Conservation (phyloP, 78 protist species). For the slime mould (Dictyostelium discoideum) region DNA sequence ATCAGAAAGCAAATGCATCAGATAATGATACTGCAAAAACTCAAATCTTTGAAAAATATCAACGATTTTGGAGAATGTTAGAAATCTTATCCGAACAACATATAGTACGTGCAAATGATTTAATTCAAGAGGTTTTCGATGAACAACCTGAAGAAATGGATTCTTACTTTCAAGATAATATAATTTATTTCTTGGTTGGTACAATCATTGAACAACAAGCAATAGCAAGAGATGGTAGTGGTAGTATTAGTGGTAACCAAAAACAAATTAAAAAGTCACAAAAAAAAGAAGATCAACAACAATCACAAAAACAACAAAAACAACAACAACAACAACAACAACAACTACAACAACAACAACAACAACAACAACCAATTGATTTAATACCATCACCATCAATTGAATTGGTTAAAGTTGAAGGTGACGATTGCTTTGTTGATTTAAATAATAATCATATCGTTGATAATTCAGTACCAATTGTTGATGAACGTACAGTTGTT, state of each 20-base stretch:
- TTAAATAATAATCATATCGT: neutral
- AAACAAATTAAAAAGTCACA: neutral
- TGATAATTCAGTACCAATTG: neutral
- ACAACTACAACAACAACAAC: neutral
- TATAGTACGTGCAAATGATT: constrained; percentile 3
- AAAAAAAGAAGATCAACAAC: neutral
- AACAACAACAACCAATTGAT: neutral
- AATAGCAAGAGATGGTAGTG: neutral
- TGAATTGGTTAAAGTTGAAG: neutral
- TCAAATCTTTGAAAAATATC: constrained; percentile 45
- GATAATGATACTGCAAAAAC: neutral
- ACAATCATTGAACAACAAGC: neutral
- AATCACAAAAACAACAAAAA: neutral
- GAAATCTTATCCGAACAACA: neutral
- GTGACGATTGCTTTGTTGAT: neutral
- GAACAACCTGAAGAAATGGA: constrained; percentile 78
- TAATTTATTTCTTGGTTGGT: constrained; percentile 33
- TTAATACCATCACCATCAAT: neutral
- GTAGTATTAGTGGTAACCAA: neutral
- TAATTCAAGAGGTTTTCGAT: constrained; percentile 55
- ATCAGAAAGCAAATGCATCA: constrained; percentile 39
- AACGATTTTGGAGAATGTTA: constrained; percentile 52
- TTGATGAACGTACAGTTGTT: neutral
- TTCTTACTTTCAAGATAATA: constrained; percentile 48
- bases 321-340: neutral